Evolutionary conservation across 306 rosid genomes (phyloP), one percentile per base, ranked within the genome.

Genomic region (Malus sieversii): DNA sequence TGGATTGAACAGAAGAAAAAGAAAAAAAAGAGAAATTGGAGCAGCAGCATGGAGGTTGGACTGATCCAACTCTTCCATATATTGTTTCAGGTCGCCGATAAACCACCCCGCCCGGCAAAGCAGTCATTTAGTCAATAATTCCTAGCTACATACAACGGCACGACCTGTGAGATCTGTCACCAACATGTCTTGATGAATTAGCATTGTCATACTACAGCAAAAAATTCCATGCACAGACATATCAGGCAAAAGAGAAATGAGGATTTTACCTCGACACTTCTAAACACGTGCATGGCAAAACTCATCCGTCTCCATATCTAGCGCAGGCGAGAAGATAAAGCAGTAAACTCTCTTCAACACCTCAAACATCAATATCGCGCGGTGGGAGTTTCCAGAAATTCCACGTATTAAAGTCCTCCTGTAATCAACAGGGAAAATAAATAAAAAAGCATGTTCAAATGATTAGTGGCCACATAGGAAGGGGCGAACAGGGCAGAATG

Each of bases 351-450:
- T 33, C 53, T 57, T 38, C 13, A 42, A 64, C 71, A 22, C 62
- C 70, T 90, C 88, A 96, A 72, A 73, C 53, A 77, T 81, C 81
- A 16, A 88, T 44, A 67, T 3, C 48, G 30, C 84, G 81, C 68
- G 86, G 90, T 13, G 97, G 91, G 65, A 96, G 72, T 83, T 79
- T 96, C 99, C 99, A 96, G 88, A 32, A 96, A 84, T 96, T 96
- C 99, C 99, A 96, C 22, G 96, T 78, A 82, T 96, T 96, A 70
- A 68, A 92, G 82, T 96, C 98, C 90, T 96, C 98, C 99, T 92
- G 91, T 48, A 81, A 78, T 29, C 71, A 78, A 71, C 42, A 42
- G 22, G 15, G 23, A 18, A 7, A 32, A 16, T 38, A 64, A 15
- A 58, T 14, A n/a, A 10, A 58, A 58, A 58, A n/a, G 62, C 62